These are phyloP conservation scores for Magnolia kwangsiensis DNA, from an alignment of 164 flowering plant genomes.

Conservation along the genomic window DNA sequence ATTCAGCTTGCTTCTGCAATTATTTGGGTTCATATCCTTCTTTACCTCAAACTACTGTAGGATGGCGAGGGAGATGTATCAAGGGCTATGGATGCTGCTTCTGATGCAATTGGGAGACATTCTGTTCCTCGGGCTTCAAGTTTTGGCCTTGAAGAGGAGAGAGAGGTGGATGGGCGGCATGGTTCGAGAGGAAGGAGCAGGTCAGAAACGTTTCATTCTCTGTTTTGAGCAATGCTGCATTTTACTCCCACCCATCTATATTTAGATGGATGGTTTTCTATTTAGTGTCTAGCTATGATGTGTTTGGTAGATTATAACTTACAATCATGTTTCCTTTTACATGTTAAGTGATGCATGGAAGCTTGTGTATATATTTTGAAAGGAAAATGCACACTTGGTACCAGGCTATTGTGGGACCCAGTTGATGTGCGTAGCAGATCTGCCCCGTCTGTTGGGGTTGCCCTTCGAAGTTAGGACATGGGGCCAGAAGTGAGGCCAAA, in stretches of 20 bases:
- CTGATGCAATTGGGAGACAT: conserved; percentile 34
- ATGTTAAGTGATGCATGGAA: no score
- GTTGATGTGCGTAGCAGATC: no score
- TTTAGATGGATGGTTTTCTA: not conserved
- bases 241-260: not conserved
- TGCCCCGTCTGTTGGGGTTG: no score
- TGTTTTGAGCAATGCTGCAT: not conserved
- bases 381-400: no score
- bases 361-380: no score
- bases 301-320: not conserved
- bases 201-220: conserved; percentile 24
- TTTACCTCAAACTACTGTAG: conserved; percentile 99
- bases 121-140: conserved; percentile 21
- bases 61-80: conserved; percentile 43
- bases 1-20: conserved; percentile 99
- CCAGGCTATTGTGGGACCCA: no score
- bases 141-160: conserved; percentile 33
- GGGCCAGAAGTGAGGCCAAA: no score
- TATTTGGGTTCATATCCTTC: conserved; percentile 98
- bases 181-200: conserved; percentile 50
- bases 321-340: not conserved
- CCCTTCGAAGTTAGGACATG: no score
- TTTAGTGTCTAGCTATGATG: not conserved
- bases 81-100: conserved; percentile 28
- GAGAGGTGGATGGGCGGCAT: conserved; percentile 42